Base-by-base conservation (phyloP, 148 eudicot genomes). In the Hydrangea macrophylla region DNA sequence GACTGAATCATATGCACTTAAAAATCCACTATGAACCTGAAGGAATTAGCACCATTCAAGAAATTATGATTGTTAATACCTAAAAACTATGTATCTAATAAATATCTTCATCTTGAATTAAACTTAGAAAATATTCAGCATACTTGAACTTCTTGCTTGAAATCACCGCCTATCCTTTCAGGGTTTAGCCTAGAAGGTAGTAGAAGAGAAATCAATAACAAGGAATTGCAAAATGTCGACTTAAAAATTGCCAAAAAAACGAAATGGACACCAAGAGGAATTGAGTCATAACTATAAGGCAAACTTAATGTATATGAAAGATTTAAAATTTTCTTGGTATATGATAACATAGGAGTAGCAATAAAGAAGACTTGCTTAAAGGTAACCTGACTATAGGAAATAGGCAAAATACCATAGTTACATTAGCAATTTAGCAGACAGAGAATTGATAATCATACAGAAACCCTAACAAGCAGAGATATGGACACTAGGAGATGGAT, bases 101-200 rank as follows among this genome's bases (percentile, higher is more conserved):
- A 70, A 22, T 45, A 33, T 26, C 28, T 3, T 20, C 17, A 40
- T 45, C 20, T 60, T 62, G 24, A 61, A 58, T 9, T 61, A 12
- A 18, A 39, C 13, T 9, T 7, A 40, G 23, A 35, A 64, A 48
- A 60, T 36, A 17, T 33, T 64, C 23, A 32, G 51, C 69, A 62
- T 81, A 90, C 98, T 79, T 94, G 98, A 84, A 94, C 83, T 87
- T 94, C 98, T 78, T 88, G 78, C 82, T 81, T 94, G 81, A 88
- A 90, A 74, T 94, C 93, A 58, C 97, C 96, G 73, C 97, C 97
- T 60, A 90, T 86, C 79, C 97, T 84, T 80, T 90, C 98, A 42
- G 98, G 98, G 65, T 94, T 94, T 70, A 94, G 74, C 82, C 98
- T 94, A 64, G 24, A 78, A n/a, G n/a, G 45, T 56, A 72, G 67